phyloP scores from a whole-genome alignment of 129 eudicot species.

The Escallonia rubra region DNA sequence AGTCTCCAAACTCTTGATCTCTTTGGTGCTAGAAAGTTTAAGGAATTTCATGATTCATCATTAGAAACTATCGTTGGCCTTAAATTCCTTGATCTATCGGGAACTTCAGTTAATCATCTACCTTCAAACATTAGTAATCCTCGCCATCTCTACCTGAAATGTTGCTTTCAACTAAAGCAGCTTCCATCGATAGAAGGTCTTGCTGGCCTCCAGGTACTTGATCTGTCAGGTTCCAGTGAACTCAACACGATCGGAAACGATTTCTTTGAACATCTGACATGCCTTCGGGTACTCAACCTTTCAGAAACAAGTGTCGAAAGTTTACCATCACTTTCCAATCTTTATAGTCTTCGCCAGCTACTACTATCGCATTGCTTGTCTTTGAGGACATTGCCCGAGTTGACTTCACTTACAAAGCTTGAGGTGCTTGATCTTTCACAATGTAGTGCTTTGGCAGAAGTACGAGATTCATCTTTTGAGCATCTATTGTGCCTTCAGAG shows the following conservation, averaged over 20 bases:
- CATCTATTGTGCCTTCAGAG: conserved; percentile 12
- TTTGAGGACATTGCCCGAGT: conserved; percentile 20
- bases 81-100: conserved; percentile 33
- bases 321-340: conserved; percentile 32
- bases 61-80: conserved; percentile 26
- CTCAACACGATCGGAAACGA: conserved; percentile 11
- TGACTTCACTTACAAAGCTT: conserved; percentile 22
- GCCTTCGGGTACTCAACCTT: conserved; percentile 38
- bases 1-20: conserved; percentile 50
- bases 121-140: conserved; percentile 38
- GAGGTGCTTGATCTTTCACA: conserved; percentile 44
- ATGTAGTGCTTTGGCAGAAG: conserved; percentile 20
- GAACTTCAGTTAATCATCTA: conserved; percentile 21
- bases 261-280: conserved; percentile 23
- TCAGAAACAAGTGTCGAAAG: conserved; percentile 26
- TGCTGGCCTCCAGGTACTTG: conserved; percentile 36
- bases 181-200: conserved; percentile 18
- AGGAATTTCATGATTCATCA: conserved; percentile 32
- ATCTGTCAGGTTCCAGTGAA: conserved; percentile 34
- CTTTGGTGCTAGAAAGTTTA: conserved; percentile 25
- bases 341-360: conserved; percentile 34
- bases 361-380: conserved; percentile 25
- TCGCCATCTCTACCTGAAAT: conserved; percentile 22
- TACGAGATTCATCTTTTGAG: conserved; percentile 27
- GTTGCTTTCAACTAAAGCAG: conserved; percentile 19